Percentiles rank a stretch among this genome's conserved stretches.
Evolutionary conservation across 75 land plant genomes (phyloP).

Genomic region (Ceratopteris richardii): DNA sequence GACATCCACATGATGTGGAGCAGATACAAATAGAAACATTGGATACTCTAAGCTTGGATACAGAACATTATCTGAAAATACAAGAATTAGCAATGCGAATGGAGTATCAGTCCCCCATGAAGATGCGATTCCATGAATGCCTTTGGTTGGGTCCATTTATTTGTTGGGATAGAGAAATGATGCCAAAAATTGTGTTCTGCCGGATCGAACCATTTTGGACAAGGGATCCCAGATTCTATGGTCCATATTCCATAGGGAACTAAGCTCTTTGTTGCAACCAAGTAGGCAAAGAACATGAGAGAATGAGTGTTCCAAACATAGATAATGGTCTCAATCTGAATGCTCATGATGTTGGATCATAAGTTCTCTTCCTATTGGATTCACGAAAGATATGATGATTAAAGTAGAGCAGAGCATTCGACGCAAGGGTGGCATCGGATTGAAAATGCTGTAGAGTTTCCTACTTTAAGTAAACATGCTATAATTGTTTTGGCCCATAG

Average conservation of each 20-base stretch:
- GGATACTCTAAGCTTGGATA: not conserved
- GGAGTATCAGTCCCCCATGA: not conserved
- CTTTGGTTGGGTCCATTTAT: slow-evolving; percentile 71
- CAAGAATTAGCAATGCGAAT: not conserved
- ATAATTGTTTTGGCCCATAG: no score
- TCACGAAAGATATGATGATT: no score
- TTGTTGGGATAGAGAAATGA: slow-evolving; percentile 25
- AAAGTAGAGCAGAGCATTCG: no score
- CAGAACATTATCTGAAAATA: not conserved
- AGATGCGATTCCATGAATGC: slow-evolving; percentile 53
- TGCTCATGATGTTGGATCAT: no score
- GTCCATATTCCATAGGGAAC: slow-evolving; percentile 12
- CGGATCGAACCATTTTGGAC: slow-evolving; percentile 5
- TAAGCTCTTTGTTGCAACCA: no score
- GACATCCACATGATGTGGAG: not conserved
- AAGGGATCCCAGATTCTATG: slow-evolving; percentile 1
- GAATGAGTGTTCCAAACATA: no score
- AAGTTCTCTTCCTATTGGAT: no score
- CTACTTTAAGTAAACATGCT: no score
- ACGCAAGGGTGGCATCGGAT: no score
- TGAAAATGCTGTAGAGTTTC: no score
- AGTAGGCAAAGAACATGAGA: no score
- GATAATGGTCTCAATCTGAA: no score
- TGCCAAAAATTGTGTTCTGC: slow-evolving; percentile 1
- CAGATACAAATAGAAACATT: not conserved